Evolutionary conservation across 148 eudicot species (phyloP).

Genomic region (Amaranthus cruentus): DNA sequence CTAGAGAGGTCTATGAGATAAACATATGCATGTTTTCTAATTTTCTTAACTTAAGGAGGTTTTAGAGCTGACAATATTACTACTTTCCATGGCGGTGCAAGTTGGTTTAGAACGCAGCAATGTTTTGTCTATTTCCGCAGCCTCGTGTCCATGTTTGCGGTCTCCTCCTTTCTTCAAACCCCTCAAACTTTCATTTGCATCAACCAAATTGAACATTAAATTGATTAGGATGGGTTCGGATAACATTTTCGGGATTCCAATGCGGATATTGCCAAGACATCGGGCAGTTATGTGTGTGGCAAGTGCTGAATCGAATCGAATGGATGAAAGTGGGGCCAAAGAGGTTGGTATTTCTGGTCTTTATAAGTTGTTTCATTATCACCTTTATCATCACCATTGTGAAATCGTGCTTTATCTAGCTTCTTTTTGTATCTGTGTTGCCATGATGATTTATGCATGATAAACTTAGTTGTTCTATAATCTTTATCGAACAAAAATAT

Average conservation of each 20-base stretch:
- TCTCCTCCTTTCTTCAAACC: conserved; percentile 18
- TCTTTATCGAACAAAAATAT: not conserved
- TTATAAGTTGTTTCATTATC: not conserved
- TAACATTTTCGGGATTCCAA: conserved; percentile 18
- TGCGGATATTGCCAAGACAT: conserved; percentile 17
- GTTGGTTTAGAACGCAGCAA: conserved; percentile 31
- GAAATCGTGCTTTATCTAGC: not conserved
- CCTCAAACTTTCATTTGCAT: conserved; percentile 16
- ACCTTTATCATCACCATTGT: not conserved
- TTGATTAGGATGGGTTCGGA: conserved; percentile 13
- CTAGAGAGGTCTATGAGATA: not conserved
- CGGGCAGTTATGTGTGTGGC: conserved; percentile 33
- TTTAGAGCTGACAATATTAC: not conserved
- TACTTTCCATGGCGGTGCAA: conserved; percentile 28
- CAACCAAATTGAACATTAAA: conserved; percentile 21
- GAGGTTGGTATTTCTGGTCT: conserved; percentile 38
- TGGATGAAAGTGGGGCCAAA: conserved; percentile 31
- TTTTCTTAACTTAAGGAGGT: not conserved
- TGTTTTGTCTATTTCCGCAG: conserved; percentile 23
- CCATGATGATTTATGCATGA: not conserved
- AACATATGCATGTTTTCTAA: not conserved
- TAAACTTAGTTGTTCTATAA: not conserved
- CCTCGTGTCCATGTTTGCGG: conserved; percentile 32
- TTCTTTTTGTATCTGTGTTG: not conserved
- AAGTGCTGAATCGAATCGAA: conserved; percentile 39